Conservation (phyloP, 257 asterid species). For the Cordia subcordata region DNA sequence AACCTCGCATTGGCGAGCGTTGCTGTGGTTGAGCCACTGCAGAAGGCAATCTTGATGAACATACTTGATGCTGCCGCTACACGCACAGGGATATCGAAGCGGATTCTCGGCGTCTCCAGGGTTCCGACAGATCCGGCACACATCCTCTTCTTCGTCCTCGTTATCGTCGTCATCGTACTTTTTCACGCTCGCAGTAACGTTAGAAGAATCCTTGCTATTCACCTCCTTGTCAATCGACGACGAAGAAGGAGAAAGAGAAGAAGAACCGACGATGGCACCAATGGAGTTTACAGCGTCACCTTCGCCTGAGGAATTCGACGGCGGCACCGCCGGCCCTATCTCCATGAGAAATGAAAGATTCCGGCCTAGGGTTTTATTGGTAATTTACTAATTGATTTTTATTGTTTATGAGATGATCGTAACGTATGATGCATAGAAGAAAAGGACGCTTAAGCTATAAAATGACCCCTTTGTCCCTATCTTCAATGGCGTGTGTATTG, state of each 20-base stretch:
- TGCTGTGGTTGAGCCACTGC: slow-evolving; percentile 98
- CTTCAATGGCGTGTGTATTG: too few relatives aligned
- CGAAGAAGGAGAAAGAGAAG: not conserved
- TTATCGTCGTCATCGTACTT: slow-evolving; percentile 25
- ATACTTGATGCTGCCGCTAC: slow-evolving; percentile 94
- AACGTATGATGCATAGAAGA: too few relatives aligned
- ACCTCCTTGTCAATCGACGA: slow-evolving; percentile 5
- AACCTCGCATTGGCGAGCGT: slow-evolving; percentile 99
- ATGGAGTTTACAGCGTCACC: not conserved
- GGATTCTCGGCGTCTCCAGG: slow-evolving; percentile 90
- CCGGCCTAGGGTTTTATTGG: not conserved
- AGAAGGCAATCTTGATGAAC: slow-evolving; percentile 97
- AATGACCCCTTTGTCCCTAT: too few relatives aligned
- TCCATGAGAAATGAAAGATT: not conserved
- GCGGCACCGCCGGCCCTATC: not conserved
- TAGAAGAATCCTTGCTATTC: slow-evolving; percentile 5
- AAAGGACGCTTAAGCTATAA: too few relatives aligned
- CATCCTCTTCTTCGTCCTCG: slow-evolving; percentile 90
- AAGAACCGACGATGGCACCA: not conserved
- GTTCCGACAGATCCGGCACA: slow-evolving; percentile 96
- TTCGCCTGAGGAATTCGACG: not conserved
- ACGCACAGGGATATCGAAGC: slow-evolving; percentile 92
- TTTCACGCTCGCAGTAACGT: not conserved
- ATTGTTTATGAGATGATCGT: too few relatives aligned
- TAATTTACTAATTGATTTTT: too few relatives aligned